Percentiles rank a stretch among this genome's conserved stretches.
Evolutionary conservation across 352 stramenopile species (phyloP).

Genomic region (Phytophthora vignae): DNA sequence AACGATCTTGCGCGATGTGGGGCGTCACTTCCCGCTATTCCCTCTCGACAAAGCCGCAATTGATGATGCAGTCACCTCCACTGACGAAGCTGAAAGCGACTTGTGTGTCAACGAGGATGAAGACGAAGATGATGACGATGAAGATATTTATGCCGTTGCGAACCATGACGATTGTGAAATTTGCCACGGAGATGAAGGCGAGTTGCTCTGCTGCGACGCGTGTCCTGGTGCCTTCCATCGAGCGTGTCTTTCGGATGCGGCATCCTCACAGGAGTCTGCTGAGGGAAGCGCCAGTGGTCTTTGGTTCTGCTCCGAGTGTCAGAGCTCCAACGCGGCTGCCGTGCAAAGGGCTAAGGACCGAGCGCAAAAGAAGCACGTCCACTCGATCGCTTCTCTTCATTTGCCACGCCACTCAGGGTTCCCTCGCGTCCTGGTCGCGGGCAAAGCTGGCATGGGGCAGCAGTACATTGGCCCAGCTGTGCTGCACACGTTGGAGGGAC

Average conservation of each 20-base stretch:
- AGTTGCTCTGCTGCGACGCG: slow-evolving; percentile 66
- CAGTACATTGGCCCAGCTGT: slow-evolving; percentile 71
- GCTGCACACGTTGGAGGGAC: slow-evolving; percentile 77
- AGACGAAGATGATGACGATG: slow-evolving; percentile 62
- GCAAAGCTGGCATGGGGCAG: slow-evolving; percentile 72
- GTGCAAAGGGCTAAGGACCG: slow-evolving; percentile 36
- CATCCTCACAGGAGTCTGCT: slow-evolving; percentile 16
- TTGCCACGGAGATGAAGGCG: slow-evolving; percentile 68
- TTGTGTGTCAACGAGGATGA: slow-evolving; percentile 23
- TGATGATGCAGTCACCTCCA: slow-evolving; percentile 41
- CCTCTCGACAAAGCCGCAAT: slow-evolving; percentile 56
- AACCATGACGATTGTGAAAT: slow-evolving; percentile 75
- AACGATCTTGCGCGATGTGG: slow-evolving; percentile 53
- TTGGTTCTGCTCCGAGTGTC: slow-evolving; percentile 77
- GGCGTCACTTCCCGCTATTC: slow-evolving; percentile 70
- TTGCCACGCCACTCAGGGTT: slow-evolving; percentile 69
- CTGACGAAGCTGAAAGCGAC: slow-evolving; percentile 8
- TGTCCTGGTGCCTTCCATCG: slow-evolving; percentile 74
- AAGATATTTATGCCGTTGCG: slow-evolving; percentile 70
- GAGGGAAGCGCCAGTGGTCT: slow-evolving; percentile 10
- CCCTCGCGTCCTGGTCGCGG: slow-evolving; percentile 74
- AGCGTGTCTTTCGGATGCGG: slow-evolving; percentile 42
- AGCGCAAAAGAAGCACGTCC: slow-evolving; percentile 33
- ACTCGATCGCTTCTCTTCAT: slow-evolving; percentile 40
- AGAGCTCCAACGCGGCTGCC: slow-evolving; percentile 27